Conservation (phyloP, 2,329 filamentous ascomycete species). For the Amylocarpus encephaloides region DNA sequence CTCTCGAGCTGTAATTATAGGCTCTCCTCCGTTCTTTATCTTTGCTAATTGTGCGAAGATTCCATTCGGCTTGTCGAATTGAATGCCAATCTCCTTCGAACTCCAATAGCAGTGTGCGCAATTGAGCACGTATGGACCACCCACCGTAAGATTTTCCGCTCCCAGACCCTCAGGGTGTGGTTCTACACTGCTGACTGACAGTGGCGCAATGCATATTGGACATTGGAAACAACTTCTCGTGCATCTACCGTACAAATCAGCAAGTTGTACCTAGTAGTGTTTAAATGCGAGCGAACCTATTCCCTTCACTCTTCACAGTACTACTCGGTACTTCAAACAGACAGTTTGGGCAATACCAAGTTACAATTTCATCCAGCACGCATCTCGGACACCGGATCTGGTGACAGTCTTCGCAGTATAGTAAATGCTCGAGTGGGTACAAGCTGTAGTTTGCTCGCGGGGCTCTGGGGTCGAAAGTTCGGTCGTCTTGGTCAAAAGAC, state of each 20-base stretch:
- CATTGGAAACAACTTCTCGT: slow-evolving; percentile 95
- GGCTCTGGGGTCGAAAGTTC: slow-evolving; percentile 78
- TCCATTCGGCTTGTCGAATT: slow-evolving; percentile 82
- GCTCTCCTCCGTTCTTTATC: slow-evolving; percentile 55
- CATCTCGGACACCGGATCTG: slow-evolving; percentile 92
- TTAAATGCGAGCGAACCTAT: slow-evolving; percentile 54
- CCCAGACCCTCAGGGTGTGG: slow-evolving; percentile 29
- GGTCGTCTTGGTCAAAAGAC: slow-evolving; percentile 60
- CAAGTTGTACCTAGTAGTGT: slow-evolving; percentile 1
- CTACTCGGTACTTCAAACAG: slow-evolving; percentile 94
- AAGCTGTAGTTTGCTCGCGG: slow-evolving; percentile 85
- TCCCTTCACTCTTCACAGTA: slow-evolving; percentile 86
- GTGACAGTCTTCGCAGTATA: slow-evolving; percentile 97
- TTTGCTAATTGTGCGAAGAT: slow-evolving; percentile 75
- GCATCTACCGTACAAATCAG: slow-evolving; percentile 49
- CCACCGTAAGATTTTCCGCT: slow-evolving; percentile 34
- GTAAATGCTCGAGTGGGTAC: slow-evolving; percentile 84
- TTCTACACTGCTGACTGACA: slow-evolving; percentile 69
- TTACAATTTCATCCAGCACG: slow-evolving; percentile 86
- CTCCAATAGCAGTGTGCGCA: slow-evolving; percentile 94
- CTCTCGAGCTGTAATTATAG: slow-evolving; percentile 43
- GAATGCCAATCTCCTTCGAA: slow-evolving; percentile 80
- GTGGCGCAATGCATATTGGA: slow-evolving; percentile 75
- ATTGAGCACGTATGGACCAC: slow-evolving; percentile 67
- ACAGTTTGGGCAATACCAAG: slow-evolving; percentile 92